Evolutionary conservation across 495 filamentous ascomycete species (phyloP).

Genomic region (Hypoxylon intermedium): DNA sequence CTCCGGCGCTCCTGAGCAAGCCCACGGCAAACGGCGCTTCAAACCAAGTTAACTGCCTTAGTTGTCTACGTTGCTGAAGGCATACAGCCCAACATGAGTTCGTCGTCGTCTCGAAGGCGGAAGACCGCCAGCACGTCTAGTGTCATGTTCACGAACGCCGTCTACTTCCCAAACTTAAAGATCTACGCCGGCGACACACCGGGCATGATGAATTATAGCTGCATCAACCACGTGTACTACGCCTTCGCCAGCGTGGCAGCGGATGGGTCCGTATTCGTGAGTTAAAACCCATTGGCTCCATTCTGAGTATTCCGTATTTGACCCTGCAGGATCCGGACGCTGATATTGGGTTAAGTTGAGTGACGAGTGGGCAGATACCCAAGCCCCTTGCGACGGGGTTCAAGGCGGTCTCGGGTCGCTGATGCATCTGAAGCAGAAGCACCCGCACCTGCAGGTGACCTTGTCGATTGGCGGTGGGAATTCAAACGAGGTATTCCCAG

Average conservation of each 20-base stretch:
- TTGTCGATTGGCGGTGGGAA: constrained; percentile 87
- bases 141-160: constrained; percentile 73
- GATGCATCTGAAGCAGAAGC: constrained; percentile 73
- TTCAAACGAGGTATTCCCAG: constrained; percentile 79
- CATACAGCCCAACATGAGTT: constrained; percentile 27
- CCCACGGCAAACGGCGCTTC: constrained; percentile 1
- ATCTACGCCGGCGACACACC: constrained; percentile 81
- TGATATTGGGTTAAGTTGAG: constrained; percentile 66
- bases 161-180: constrained; percentile 90
- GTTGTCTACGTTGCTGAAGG: constrained; percentile 15
- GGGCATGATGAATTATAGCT: constrained; percentile 70
- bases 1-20: not conserved
- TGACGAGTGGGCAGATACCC: constrained; percentile 84
- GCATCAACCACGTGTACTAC: constrained; percentile 81
- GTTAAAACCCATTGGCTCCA: constrained; percentile 32
- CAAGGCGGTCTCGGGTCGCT: constrained; percentile 81
- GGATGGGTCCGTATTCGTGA: constrained; percentile 84
- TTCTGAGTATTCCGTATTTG: constrained; percentile 10
- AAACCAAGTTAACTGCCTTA: constrained; percentile 1
- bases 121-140: constrained; percentile 47
- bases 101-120: constrained; percentile 50
- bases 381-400: constrained; percentile 79
- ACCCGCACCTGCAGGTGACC: constrained; percentile 78
- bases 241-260: constrained; percentile 84
- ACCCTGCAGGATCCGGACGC: constrained; percentile 19